Evolutionary conservation across 23 red algal species (phyloP), one percentile per base, ranked within the genome.

Genomic region (Cyanidium caldarium): DNA sequence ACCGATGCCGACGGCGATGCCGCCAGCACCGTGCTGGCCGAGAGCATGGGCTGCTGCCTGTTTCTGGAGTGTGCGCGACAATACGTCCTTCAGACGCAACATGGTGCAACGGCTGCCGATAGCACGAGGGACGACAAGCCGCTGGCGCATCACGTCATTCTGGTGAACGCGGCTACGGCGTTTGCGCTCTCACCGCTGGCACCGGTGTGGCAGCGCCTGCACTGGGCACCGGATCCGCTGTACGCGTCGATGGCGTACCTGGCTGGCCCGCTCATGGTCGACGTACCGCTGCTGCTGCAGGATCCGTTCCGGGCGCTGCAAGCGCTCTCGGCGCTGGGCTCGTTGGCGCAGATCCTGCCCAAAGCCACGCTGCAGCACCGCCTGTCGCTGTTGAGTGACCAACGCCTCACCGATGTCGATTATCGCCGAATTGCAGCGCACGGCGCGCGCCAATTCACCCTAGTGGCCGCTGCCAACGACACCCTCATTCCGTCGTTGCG

Each of bases 11-110:
- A 12, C 3, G 10, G 10, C 7, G n/a, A 12, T 16, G 51, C 31
- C 7, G 10, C 23, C 7, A 5, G n/a, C n/a, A 25, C 19, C 31
- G 51, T 75, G 31, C 35, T 75, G 28, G 70, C 70, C 20, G 70
- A 75, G 39, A 75, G 70, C 41, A 75, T 75, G 70, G 70, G 70
- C 21, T 75, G 70, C 58, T 56, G 40, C 10, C 41, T 75, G 33
- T 56, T 34, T 42, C 23, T 75, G 1, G 35, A 61, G 41, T 38
- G 46, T 21, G 70, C 44, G 2, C n/a, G 46, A 41, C 16, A 3
- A 12, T 39, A 25, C 2, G 10, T 28, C 5, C n/a, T n/a, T n/a
- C n/a, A n/a, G n/a, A n/a, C n/a, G n/a, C n/a, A n/a, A n/a, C n/a
- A n/a, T n/a, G n/a, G n/a, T n/a, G n/a, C n/a, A n/a, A n/a, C n/a